Conservation (phyloP, 805 yeast species). For the Metschnikowia cerradonensis region DNA sequence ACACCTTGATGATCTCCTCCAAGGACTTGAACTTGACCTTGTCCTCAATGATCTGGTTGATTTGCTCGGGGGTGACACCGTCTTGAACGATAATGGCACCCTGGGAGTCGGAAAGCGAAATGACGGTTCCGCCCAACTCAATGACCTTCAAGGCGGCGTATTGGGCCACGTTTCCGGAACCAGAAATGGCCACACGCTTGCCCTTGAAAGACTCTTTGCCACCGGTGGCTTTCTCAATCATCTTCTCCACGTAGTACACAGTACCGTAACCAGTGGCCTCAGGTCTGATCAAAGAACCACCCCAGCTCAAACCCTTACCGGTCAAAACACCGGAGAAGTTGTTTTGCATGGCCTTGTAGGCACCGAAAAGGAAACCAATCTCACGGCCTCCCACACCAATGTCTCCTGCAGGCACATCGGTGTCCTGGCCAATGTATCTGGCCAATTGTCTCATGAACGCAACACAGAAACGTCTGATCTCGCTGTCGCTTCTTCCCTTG, state of each 20-base stretch:
- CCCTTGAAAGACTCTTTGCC: slow-evolving; percentile 90
- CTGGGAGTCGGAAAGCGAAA: slow-evolving; percentile 91
- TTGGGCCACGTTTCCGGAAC: slow-evolving; percentile 99
- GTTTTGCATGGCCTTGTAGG: slow-evolving; percentile 88
- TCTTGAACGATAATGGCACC: slow-evolving; percentile 76
- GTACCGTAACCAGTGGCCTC: slow-evolving; percentile 99
- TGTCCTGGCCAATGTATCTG: slow-evolving; percentile 94
- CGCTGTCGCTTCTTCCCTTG: slow-evolving; percentile 87
- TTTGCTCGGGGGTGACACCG: slow-evolving; percentile 83
- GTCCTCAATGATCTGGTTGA: slow-evolving; percentile 70
- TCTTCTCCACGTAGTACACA: slow-evolving; percentile 94
- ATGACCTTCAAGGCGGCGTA: slow-evolving; percentile 96
- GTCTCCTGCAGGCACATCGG: slow-evolving; percentile 99
- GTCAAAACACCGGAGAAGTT: slow-evolving; percentile 95
- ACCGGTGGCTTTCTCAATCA: slow-evolving; percentile 87
- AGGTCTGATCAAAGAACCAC: slow-evolving; percentile 98
- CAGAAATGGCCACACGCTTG: slow-evolving; percentile 94
- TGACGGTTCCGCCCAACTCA: slow-evolving; percentile 94
- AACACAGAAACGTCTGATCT: slow-evolving; percentile 94
- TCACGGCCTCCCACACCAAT: slow-evolving; percentile 98
- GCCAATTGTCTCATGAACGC: slow-evolving; percentile 94
- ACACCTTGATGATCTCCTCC: slow-evolving; percentile 58
- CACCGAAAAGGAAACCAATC: slow-evolving; percentile 93
- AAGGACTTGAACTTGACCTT: slow-evolving; percentile 75
- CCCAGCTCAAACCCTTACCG: slow-evolving; percentile 98